Conservation (phyloP, 108 stramenopile genomes). For the Stephanodiscus minutulus region DNA sequence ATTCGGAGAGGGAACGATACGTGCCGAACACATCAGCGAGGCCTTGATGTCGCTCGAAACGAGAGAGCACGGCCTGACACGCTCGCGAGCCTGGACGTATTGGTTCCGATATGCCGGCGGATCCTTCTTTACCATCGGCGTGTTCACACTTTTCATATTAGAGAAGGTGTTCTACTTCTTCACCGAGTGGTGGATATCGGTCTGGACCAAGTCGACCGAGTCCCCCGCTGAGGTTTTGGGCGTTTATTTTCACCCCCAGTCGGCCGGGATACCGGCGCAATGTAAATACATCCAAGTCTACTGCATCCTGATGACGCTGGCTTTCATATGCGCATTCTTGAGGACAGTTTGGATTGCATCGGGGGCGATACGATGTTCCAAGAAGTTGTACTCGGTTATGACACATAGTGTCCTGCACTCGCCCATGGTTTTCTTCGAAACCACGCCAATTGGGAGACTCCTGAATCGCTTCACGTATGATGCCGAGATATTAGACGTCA, state of each 20-base stretch:
- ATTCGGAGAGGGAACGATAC: conserved; percentile 20
- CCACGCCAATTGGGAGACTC: conserved; percentile 92
- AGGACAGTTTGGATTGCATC: conserved; percentile 63
- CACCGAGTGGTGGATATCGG: conserved; percentile 84
- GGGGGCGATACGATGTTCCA: conserved; percentile 46
- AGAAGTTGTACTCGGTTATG: conserved; percentile 45
- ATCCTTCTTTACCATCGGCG: conserved; percentile 43
- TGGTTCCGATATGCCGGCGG: conserved; percentile 89
- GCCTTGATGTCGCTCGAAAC: conserved; percentile 72
- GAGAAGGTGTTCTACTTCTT: conserved; percentile 81
- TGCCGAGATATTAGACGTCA: conserved; percentile 79
- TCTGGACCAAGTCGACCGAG: conserved; percentile 68
- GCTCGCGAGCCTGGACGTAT: conserved; percentile 65
- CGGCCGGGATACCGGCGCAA: conserved; percentile 68
- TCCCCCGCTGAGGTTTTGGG: conserved; percentile 56
- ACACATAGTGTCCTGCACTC: conserved; percentile 58
- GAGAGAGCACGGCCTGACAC: conserved; percentile 77
- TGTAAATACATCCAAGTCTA: conserved; percentile 64
- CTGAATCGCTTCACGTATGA: conserved; percentile 94
- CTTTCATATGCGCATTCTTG: conserved; percentile 54
- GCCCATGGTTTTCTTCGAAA: conserved; percentile 93
- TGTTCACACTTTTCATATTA: conserved; percentile 58
- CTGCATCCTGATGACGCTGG: conserved; percentile 52
- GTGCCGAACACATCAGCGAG: conserved; percentile 22
- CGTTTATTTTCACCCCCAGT: conserved; percentile 61